Base-by-base conservation (phyloP, 805 yeast species). In the Sungouiella thailandica region DNA sequence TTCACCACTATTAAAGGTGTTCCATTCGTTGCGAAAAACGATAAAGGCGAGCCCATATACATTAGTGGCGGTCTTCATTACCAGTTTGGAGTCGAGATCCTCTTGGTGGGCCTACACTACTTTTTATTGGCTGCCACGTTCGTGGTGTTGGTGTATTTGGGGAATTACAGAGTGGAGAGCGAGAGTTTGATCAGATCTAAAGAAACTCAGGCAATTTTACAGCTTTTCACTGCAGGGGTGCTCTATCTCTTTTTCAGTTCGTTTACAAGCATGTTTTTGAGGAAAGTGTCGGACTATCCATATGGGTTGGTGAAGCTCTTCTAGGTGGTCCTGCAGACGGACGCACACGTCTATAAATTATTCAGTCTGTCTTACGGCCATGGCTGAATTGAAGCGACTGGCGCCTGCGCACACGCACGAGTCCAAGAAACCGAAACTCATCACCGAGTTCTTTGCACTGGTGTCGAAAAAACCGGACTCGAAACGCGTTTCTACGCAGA, bases 21-120 rank as follows among this genome's bases (percentile, higher is more conserved):
- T 1, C 87, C 90, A 3, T 75, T 84, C 31, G 42, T 83, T 13
- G 78, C 80, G 1, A 64, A 61, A 35, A 62, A 71, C 47, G 74
- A 68, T 2, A 49, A 74, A 3, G 75, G 74, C 9, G 58, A 62
- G n/a, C 52, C 79, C 3, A 71, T 78, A 56, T 69, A 63, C 45
- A 69, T 80, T 36, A 72, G 83, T 37, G 86, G 86, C 10, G 87
- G 85, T 3, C 55, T 60, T 3, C 73, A 70, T 36, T 78, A 77
- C 65, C 90, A 83, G 57, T 77, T 82, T 55, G 90, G 93, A 1
- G 57, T 74, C 4, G 94, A 84, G 50, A 68, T 78, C 3, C 49
- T 77, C 4, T 53, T 80, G 2, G 70, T 81, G 6, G 69, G 74
- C 3, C 52, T 47, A 2, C 61, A 73, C 42, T 84, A 83, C 46